A percentile compares a stretch with the other conserved stretches of the same genome.
Evolutionary conservation across 352 stramenopile genomes (phyloP).

Genomic region (Pythium myriotylum): DNA sequence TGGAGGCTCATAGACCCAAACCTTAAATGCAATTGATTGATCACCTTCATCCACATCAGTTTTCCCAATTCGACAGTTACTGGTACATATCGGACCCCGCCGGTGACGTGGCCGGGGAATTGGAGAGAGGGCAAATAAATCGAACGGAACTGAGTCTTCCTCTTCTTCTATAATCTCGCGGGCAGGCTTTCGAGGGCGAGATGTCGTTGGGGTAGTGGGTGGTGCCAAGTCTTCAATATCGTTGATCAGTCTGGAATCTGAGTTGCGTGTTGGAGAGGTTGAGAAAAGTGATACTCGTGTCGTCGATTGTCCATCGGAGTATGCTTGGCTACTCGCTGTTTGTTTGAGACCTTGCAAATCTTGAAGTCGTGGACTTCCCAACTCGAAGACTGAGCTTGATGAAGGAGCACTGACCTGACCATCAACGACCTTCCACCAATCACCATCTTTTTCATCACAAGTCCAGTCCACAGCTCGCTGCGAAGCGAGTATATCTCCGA

Average conservation of each 20-base stretch:
- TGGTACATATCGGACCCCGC: background rate
- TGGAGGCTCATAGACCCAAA: constrained; percentile 51
- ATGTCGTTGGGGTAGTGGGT: constrained; percentile 3
- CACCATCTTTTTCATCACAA: too few species aligned
- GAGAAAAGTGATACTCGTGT: background rate
- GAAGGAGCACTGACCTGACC: constrained; percentile 30
- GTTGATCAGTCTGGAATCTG: constrained; percentile 36
- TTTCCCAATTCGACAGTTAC: too few species aligned
- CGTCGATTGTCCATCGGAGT: too few species aligned
- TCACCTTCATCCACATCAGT: background rate
- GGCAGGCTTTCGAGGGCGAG: background rate
- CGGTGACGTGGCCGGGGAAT: constrained; percentile 47
- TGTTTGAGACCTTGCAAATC: too few species aligned
- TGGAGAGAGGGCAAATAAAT: constrained; percentile 41
- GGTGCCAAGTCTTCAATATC: constrained; percentile 75
- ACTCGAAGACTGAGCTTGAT: constrained; percentile 44
- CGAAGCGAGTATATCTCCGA: constrained; percentile 70
- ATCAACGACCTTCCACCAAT: constrained; percentile 60
- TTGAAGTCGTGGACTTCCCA: constrained; percentile 48
- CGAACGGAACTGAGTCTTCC: constrained; percentile 57
- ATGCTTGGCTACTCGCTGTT: too few species aligned
- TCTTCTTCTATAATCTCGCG: constrained; percentile 20
- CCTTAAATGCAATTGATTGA: background rate
- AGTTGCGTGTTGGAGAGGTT: constrained; percentile 32
- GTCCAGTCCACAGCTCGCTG: constrained; percentile 29